phyloP scores from a whole-genome alignment of 1,284 basidiomycete genomes.

The Volvariella surrecta region DNA sequence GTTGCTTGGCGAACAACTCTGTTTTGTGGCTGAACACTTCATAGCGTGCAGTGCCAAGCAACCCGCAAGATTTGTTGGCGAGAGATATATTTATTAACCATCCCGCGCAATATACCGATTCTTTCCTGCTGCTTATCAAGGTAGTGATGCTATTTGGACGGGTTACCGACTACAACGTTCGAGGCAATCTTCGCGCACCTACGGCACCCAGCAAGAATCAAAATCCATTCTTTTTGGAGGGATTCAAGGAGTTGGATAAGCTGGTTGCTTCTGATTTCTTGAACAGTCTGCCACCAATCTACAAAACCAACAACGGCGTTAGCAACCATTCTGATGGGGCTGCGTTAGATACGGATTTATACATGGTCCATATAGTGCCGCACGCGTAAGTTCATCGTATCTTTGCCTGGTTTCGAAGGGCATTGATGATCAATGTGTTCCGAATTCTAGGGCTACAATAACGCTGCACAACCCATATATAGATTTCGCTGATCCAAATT shows the following conservation, averaged over 20 bases:
- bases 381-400: conserved; percentile 63
- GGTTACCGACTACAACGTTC: conserved; percentile 76
- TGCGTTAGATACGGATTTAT: conserved; percentile 68
- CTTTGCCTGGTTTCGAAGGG: conserved; percentile 1
- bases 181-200: conserved; percentile 53
- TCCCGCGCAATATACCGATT: conserved; percentile 67
- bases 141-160: conserved; percentile 74
- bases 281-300: conserved; percentile 56
- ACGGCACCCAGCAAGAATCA: conserved; percentile 54
- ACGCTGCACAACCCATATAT: conserved; percentile 77
- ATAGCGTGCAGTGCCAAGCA: conserved; percentile 51
- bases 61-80: conserved; percentile 60
- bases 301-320: conserved; percentile 52
- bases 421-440: not conserved
- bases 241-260: conserved; percentile 60
- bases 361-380: conserved; percentile 75
- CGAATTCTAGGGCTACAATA: conserved; percentile 59
- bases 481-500: conserved; percentile 57
- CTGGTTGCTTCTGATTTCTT: conserved; percentile 61
- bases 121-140: conserved; percentile 71
- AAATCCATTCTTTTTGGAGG: conserved; percentile 55
- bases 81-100: conserved; percentile 60
- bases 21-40: conserved; percentile 2
- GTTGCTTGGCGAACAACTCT: conserved; percentile 10
- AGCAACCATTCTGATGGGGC: conserved; percentile 45